phyloP scores from a whole-genome alignment of 139 green algal species.

The Marvania coccoides region DNA sequence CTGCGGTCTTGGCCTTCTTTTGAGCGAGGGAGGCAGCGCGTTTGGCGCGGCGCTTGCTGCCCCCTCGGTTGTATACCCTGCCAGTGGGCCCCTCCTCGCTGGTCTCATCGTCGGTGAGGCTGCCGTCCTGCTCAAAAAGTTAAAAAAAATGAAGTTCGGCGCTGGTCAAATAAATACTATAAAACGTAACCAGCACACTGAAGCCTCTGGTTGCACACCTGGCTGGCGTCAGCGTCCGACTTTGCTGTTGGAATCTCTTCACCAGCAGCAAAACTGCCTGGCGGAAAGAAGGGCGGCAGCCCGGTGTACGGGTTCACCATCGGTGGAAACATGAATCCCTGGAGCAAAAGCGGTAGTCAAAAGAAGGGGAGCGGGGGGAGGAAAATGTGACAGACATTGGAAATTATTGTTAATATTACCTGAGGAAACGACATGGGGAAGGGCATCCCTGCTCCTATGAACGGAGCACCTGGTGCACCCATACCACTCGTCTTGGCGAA shows the following conservation, averaged over 20 bases:
- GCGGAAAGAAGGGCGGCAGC: neutral
- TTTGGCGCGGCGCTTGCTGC: neutral
- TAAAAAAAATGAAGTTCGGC: neutral
- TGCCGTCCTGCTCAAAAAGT: neutral
- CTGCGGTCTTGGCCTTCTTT: neutral
- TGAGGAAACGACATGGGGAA: neutral
- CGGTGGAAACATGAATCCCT: conserved; percentile 2
- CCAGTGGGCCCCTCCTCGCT: neutral
- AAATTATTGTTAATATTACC: neutral
- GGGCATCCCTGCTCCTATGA: neutral
- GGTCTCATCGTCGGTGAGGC: conserved; percentile 7
- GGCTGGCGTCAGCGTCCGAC: neutral
- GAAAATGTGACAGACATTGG: neutral
- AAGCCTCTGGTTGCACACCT: neutral
- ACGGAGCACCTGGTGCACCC: neutral
- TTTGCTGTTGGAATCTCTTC: neutral
- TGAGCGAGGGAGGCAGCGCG: neutral
- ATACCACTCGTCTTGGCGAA: neutral
- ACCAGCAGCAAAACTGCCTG: neutral
- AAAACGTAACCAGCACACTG: neutral
- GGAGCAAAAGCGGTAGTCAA: neutral
- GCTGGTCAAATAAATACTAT: neutral
- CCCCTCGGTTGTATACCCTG: neutral
- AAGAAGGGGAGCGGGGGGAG: neutral
- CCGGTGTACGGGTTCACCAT: neutral